These are phyloP conservation scores for Oleoguttula mirabilis DNA, from an alignment of 495 filamentous ascomycete genomes.

Conservation along the genomic window DNA sequence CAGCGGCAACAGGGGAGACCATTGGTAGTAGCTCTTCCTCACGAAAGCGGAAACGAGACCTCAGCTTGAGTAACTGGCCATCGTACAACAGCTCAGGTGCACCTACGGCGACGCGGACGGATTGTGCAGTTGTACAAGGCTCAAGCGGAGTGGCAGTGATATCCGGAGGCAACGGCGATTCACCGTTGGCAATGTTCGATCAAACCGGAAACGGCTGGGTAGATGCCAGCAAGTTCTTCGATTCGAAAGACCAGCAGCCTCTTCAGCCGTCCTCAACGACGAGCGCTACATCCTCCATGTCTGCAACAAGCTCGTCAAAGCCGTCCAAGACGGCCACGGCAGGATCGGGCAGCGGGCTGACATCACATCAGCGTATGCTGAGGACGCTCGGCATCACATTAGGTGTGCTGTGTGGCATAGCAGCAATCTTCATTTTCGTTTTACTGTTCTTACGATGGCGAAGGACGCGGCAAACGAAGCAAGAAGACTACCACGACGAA, in stretches of 20 bases:
- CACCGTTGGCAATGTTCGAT: constrained; percentile 69
- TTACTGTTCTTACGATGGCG: constrained; percentile 57
- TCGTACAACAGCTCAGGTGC: constrained; percentile 64
- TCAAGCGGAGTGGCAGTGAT: constrained; percentile 56
- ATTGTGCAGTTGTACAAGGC: constrained; percentile 51
- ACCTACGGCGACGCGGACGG: constrained; percentile 43
- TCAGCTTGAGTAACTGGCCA: constrained; percentile 55
- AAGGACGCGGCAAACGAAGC: constrained; percentile 39
- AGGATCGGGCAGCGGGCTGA: constrained; percentile 11
- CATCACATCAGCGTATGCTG: constrained; percentile 32
- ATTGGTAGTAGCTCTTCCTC: constrained; percentile 26
- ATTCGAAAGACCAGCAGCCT: constrained; percentile 30
- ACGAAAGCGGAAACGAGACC: constrained; percentile 34
- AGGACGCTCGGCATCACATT: constrained; percentile 69
- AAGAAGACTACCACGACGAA: constrained; percentile 37
- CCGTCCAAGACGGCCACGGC: constrained; percentile 34
- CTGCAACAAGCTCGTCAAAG: constrained; percentile 28
- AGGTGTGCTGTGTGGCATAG: constrained; percentile 62
- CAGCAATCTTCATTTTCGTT: constrained; percentile 52
- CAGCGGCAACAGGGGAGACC: constrained; percentile 29
- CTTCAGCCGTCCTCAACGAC: constrained; percentile 25
- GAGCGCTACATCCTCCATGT: constrained; percentile 31
- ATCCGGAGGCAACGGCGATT: constrained; percentile 55
- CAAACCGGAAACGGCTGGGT: constrained; percentile 67
- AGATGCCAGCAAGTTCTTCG: constrained; percentile 58